These are phyloP conservation scores for Corymbia citriodora DNA, from an alignment of 441 rosid genomes.

Conservation along the genomic window DNA sequence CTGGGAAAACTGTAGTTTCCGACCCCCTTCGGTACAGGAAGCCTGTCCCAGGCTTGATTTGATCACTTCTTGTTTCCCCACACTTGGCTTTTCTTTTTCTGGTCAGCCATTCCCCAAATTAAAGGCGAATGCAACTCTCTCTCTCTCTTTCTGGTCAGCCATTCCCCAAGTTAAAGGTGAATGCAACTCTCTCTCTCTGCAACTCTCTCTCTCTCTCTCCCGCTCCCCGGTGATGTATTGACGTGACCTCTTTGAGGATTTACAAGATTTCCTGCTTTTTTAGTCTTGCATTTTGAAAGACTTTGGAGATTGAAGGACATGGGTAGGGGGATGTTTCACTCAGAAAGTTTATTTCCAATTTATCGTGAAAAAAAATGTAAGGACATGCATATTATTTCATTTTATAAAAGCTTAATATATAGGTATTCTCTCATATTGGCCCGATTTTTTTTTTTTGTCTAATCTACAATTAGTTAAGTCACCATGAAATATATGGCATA, in stretches of 20 bases:
- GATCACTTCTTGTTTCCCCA: not conserved
- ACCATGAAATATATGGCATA: not conserved
- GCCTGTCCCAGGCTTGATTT: not conserved
- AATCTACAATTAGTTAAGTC: not conserved
- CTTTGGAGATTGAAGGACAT: too few relatives aligned
- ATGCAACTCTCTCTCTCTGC: not conserved
- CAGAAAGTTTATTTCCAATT: not conserved
- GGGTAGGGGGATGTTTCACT: not conserved
- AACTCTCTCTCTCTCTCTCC: not conserved
- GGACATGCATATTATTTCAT: not conserved
- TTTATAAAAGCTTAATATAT: not conserved
- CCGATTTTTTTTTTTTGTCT: not conserved
- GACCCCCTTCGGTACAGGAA: not conserved
- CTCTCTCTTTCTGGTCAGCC: not conserved
- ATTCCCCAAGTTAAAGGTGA: not conserved
- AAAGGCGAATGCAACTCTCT: not conserved
- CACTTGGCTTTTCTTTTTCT: not conserved
- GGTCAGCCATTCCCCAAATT: not conserved
- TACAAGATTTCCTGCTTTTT: not conserved
- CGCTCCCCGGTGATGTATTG: not conserved
- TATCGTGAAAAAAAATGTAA: not conserved
- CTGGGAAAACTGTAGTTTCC: not conserved
- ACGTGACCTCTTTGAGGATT: not conserved
- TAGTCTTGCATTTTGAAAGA: not conserved
- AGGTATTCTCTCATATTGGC: not conserved